These are phyloP conservation scores for Suhomyces bokatorum DNA, from an alignment of 1,139 yeast species.

Conservation along the genomic window DNA sequence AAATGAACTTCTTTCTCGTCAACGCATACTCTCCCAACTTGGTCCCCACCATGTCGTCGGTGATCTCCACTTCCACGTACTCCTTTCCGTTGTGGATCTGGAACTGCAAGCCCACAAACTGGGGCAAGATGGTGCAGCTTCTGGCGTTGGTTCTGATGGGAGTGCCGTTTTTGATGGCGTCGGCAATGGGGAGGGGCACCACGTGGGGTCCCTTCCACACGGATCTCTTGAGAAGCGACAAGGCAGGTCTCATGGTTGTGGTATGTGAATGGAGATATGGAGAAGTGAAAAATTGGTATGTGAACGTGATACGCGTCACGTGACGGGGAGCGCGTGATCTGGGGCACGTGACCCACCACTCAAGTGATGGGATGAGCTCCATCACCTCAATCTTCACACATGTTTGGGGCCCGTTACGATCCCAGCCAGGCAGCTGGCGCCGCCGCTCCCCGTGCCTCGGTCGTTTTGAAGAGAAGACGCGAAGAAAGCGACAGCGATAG, in stretches of 20 bases:
- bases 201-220: conserved; percentile 95
- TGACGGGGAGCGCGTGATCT: conserved; percentile 3
- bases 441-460: conserved; percentile 2
- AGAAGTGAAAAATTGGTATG: not conserved
- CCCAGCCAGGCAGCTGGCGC: conserved; percentile 32
- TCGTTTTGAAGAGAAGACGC: conserved; percentile 15
- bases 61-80: conserved; percentile 82
- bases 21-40: conserved; percentile 95
- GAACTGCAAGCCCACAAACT: conserved; percentile 89
- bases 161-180: conserved; percentile 75
- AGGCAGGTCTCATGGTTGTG: conserved; percentile 56
- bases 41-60: conserved; percentile 97
- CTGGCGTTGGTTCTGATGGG: conserved; percentile 95
- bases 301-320: too few relatives aligned
- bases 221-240: conserved; percentile 58
- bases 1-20: conserved; percentile 83
- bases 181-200: conserved; percentile 87
- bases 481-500: conserved; percentile 14
- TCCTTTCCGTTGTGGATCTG: conserved; percentile 96
- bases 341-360: not conserved
- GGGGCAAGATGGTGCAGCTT: conserved; percentile 90
- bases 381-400: conserved; percentile 15
- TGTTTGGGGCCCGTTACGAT: conserved; percentile 69
- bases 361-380: conserved; percentile 6
- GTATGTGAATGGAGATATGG: conserved; percentile 1